Evolutionary conservation across 2,329 filamentous ascomycete species (phyloP).

Genomic region (Paecilomyces dactylethromorphus): DNA sequence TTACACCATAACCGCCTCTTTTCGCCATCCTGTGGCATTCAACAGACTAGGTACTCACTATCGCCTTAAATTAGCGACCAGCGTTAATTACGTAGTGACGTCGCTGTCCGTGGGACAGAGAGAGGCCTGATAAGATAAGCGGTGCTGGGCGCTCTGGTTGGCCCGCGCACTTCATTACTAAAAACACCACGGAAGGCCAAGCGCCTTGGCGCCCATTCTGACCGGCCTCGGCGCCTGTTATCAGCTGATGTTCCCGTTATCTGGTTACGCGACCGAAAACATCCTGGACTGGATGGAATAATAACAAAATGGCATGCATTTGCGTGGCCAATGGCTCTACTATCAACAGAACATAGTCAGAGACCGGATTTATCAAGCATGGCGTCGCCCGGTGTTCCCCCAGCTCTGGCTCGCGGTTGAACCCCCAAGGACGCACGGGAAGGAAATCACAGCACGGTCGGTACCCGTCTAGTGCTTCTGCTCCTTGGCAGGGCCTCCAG

Average conservation of each 20-base stretch:
- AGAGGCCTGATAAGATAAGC: neutral
- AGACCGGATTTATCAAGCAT: neutral
- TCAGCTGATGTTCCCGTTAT: neutral
- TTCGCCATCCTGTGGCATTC: too few relatives aligned
- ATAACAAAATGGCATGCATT: neutral
- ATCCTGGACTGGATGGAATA: neutral
- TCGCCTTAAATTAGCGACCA: neutral
- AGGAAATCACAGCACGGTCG: neutral
- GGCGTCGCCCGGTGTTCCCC: neutral
- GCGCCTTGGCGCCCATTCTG: neutral
- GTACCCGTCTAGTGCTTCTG: constrained; percentile 32
- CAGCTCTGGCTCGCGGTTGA: neutral
- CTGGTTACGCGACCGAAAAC: neutral
- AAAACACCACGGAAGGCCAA: neutral
- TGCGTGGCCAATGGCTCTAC: neutral
- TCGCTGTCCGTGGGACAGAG: neutral
- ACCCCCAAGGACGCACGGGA: neutral
- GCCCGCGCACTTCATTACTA: neutral
- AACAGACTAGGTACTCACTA: neutral
- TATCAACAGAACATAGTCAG: neutral
- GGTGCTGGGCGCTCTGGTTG: neutral
- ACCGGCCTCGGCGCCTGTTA: neutral
- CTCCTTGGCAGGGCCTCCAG: constrained; percentile 51
- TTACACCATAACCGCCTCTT: neutral
- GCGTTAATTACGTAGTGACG: neutral